A percentile compares a stretch with the other conserved stretches of the same genome.
Conservation (phyloP, 73 alveolate genomes). For the Symbiodinium pilosum region DNA sequence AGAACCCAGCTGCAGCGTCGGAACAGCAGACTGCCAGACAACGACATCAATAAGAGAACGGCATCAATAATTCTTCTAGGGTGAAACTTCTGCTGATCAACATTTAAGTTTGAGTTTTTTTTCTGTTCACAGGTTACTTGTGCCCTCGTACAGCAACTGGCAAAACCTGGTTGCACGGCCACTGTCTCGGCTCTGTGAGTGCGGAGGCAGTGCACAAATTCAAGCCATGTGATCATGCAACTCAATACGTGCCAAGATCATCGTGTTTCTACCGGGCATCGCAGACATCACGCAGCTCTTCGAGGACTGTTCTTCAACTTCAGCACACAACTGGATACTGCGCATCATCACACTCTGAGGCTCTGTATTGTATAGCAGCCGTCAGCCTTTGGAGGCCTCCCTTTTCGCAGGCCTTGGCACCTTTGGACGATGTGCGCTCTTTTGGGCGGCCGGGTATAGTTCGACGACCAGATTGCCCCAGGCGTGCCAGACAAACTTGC, state of each 20-base stretch:
- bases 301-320: slow-evolving; percentile 30
- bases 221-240: neutral
- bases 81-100: too few species aligned
- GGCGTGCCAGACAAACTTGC: slow-evolving; percentile 12
- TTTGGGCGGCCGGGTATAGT: slow-evolving; percentile 8
- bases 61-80: too few species aligned
- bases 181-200: neutral
- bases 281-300: slow-evolving; percentile 71
- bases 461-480: slow-evolving; percentile 79
- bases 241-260: slow-evolving; percentile 42
- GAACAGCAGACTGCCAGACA: too few species aligned
- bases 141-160: slow-evolving; percentile 66
- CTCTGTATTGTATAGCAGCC: too few species aligned
- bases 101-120: too few species aligned
- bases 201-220: neutral
- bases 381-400: too few species aligned
- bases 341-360: too few species aligned
- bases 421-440: slow-evolving; percentile 80
- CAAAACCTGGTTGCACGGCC: slow-evolving; percentile 67
- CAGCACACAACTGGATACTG: too few species aligned
- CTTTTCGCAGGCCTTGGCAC: slow-evolving; percentile 62
- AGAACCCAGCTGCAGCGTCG: too few species aligned
- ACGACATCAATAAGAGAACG: too few species aligned
- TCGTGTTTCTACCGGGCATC: slow-evolving; percentile 84
- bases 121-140: slow-evolving; percentile 46